Evolutionary conservation across 768 basidiomycete genomes (phyloP).

Genomic region (Strobilomyces echinocephalus): DNA sequence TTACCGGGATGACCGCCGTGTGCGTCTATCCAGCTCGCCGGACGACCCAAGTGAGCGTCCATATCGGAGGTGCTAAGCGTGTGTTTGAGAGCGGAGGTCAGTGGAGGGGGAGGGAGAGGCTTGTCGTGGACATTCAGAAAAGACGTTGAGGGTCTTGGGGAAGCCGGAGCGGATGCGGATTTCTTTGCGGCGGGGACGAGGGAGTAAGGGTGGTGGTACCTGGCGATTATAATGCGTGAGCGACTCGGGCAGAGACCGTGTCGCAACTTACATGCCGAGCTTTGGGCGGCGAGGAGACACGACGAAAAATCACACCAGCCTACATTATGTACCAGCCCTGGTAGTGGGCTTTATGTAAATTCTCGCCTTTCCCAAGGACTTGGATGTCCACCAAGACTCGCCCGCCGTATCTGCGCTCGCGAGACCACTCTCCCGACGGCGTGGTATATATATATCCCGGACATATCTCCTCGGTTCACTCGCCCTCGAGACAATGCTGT

Average conservation of each 20-base stretch:
- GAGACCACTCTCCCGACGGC: not conserved
- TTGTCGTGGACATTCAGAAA: slow-evolving; percentile 29
- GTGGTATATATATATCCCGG: not conserved
- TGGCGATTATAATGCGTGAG: not conserved
- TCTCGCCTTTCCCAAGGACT: slow-evolving; percentile 18
- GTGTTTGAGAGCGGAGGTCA: slow-evolving; percentile 24
- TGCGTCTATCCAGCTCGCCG: slow-evolving; percentile 25
- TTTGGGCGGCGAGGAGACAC: slow-evolving; percentile 2
- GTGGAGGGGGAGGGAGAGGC: slow-evolving; percentile 37
- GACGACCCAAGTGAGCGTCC: slow-evolving; percentile 20
- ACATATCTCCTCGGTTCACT: slow-evolving; percentile 16
- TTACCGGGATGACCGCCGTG: slow-evolving; percentile 18
- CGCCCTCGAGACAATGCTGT: slow-evolving; percentile 12
- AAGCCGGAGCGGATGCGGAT: slow-evolving; percentile 26
- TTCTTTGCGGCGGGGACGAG: slow-evolving; percentile 23
- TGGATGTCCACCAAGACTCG: not conserved
- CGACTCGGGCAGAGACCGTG: no score
- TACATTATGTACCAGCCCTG: slow-evolving; percentile 19
- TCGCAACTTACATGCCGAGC: slow-evolving; percentile 21
- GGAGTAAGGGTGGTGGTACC: slow-evolving; percentile 21
- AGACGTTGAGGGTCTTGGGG: slow-evolving; percentile 11
- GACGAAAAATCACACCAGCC: slow-evolving; percentile 1
- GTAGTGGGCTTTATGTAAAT: slow-evolving; percentile 27
- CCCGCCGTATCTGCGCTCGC: not conserved
- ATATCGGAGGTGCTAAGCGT: slow-evolving; percentile 24